These are phyloP conservation scores for Mariannaea sp. DNA, from an alignment of 2,329 filamentous ascomycete species.

Conservation along the genomic window DNA sequence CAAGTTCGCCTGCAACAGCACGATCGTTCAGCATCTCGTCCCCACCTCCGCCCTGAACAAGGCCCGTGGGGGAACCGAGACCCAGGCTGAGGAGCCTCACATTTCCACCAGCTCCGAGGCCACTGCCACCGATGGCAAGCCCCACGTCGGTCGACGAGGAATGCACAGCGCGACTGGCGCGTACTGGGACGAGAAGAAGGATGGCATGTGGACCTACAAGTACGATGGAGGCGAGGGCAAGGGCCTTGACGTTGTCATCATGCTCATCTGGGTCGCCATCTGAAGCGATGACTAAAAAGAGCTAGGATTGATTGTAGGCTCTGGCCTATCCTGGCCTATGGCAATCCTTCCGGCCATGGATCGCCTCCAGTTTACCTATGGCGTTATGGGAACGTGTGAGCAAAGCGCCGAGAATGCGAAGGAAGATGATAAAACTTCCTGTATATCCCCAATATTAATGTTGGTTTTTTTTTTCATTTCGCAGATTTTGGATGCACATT, in stretches of 20 bases:
- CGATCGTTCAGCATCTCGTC: conserved; percentile 92
- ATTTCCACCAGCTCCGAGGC: conserved; percentile 60
- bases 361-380: conserved; percentile 34
- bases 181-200: conserved; percentile 89
- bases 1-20: conserved; percentile 98
- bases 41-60: conserved; percentile 69
- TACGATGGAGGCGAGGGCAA: conserved; percentile 72
- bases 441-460: conserved; percentile 28
- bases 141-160: conserved; percentile 81
- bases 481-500: conserved; percentile 38
- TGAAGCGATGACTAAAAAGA: conserved; percentile 41
- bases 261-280: conserved; percentile 78
- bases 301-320: conserved; percentile 10
- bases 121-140: conserved; percentile 65
- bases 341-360: conserved; percentile 25
- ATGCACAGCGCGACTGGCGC: conserved; percentile 88
- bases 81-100: conserved; percentile 54
- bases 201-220: conserved; percentile 90
- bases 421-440: conserved; percentile 32
- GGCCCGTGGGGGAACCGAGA: conserved; percentile 56
- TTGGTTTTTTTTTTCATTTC: conserved; percentile 22
- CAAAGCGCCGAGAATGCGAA: conserved; percentile 35
- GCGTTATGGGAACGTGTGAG: conserved; percentile 37
- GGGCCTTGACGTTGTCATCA: conserved; percentile 72
- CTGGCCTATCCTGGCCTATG: conserved; percentile 16